Base-by-base conservation (phyloP, 2,329 filamentous ascomycete species). In the Helminthosporium solani region DNA sequence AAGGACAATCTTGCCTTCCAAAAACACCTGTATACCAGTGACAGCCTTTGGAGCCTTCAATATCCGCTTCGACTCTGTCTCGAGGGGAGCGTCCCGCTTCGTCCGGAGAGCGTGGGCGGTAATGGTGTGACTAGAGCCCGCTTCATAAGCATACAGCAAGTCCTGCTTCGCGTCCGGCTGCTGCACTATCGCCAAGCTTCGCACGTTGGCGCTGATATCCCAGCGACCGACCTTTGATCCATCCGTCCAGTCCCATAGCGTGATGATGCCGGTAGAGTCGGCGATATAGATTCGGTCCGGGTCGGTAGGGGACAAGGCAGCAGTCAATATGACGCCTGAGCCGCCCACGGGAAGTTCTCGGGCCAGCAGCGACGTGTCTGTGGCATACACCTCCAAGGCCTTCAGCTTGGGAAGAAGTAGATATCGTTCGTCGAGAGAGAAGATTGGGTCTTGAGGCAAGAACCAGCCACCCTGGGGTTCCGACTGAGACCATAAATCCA, bases 371-470 rank as follows among this genome's bases (percentile, higher is more conserved):
- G 94, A 97, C 44, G 90, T 90, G 53, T 82, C 76, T 23, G 88
- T 82, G 1, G 88, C 87, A 70, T 94, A 95, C 20, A 96, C 79
- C 66, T 90, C 87, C 43, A 96, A 76, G 8, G 86, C 85, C 21
- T 82, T 85, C 49, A 84, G 81, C 61, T 89, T 88, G 25, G 86
- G 82, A 45, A 95, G 69, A 46, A 96, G 84, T 31, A 96, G 67
- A 70, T 66, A 79, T 73, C 78, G 75, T 56, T 81, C 79, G 63
- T 85, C 79, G n/a, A 56, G 52, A 2, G 80, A 78, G 60, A 84
- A 79, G 7, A 82, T 60, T 5, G 82, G 79, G 56, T 85, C 79
- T 40, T 78, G 64, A 36, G 77, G 70, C 45, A 79, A 69, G 58
- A 82, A 81, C 44, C 76, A 75, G 18, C 82, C 82, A 33, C 78